Base-by-base conservation (phyloP, 2,329 filamentous ascomycete genomes). In the Penicillium sp. region DNA sequence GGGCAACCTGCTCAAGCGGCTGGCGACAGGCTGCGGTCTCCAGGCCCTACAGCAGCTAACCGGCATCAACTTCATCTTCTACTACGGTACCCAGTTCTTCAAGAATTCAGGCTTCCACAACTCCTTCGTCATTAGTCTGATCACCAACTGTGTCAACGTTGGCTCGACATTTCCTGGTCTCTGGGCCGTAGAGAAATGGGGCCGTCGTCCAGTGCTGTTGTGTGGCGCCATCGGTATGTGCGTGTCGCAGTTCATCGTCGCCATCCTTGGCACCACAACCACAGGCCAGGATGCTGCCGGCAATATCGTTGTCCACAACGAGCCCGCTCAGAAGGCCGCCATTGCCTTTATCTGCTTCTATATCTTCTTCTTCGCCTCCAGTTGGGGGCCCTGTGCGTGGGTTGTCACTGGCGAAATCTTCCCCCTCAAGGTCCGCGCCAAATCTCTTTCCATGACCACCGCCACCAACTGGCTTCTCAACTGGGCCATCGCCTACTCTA, bases 121-220 rank as follows among this genome's bases (percentile, higher is more conserved):
- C 35, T 31, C 37, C 15, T 60, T 57, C 28, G 35, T 57, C 15
- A 60, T 60, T n/a, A 76, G 75, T 25, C 73, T 82, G 52, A 82
- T 82, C 60, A 81, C 80, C 28, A 75, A 75, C 58, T 69, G 67
- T 7, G 78, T 83, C 66, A 83, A 82, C 65, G 78, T 82, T 15
- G 68, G 69, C 41, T 80, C 76, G 39, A 83, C 81, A 3, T 73
- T 81, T 54, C 77, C 74, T 12, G 79, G 78, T 53, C 73, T 83
- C 17, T 81, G 72, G 57, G 73, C 81, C 48, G 78, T 82, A 15
- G 79, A 82, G 67, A 78, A 77, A 61, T 81, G 74, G 69, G 80
- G 80, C 50, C 78, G 81, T 52, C 78, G 81, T 6, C 76, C 76
- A 4, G 72, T 80, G 0, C 72, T 83, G 42, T 31, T 63, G 47